Evolutionary conservation across 2,329 filamentous ascomycete species (phyloP), one percentile per base, ranked within the genome.

Genomic region (Penicillium fuscoglaucum): DNA sequence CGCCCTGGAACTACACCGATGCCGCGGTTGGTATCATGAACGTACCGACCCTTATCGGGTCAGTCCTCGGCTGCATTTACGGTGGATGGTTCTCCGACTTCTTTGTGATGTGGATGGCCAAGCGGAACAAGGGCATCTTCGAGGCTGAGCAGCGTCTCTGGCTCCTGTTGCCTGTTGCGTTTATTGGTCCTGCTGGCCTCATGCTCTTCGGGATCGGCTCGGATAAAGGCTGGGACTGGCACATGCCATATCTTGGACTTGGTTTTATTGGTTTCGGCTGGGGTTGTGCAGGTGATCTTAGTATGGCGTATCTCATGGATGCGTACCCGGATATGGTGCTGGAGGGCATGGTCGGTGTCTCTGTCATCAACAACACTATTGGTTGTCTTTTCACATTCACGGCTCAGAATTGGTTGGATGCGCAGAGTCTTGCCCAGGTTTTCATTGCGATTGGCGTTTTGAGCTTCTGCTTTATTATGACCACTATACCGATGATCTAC

Each of bases 261-360:
- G 83, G 80, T 4, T 80, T 85, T 62, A 84, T 84, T 29, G 83
- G 83, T 5, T 85, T 86, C 55, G 83, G 83, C 2, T 85, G 83
- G 70, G 83, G 83, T 8, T 85, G 83, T 51, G 82, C 82, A 2
- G 83, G 83, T 6, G 83, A 85, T 68, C 67, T 86, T 57, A 77
- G 78, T 54, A 78, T 83, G 75, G 80, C 82, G 0, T 84, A 84
- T 59, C 71, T 84, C 5, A 82, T 82, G 63, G 83, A 84, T 58
- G 79, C 79, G 4, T 84, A 84, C 58, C 82, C 82, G 0, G 82
- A 83, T 35, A 83, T 83, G 77, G 78, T 84, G 6, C 71, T 84
- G 3, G 82, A 84, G 63, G 83, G 83, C 29, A 84, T 84, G 82
- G 83, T 84, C 1, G 82, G 82, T 6, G 82, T 84, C 1, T 78